Evolutionary conservation across 768 basidiomycete species (phyloP).

Genomic region (Heimioporus sp.): DNA sequence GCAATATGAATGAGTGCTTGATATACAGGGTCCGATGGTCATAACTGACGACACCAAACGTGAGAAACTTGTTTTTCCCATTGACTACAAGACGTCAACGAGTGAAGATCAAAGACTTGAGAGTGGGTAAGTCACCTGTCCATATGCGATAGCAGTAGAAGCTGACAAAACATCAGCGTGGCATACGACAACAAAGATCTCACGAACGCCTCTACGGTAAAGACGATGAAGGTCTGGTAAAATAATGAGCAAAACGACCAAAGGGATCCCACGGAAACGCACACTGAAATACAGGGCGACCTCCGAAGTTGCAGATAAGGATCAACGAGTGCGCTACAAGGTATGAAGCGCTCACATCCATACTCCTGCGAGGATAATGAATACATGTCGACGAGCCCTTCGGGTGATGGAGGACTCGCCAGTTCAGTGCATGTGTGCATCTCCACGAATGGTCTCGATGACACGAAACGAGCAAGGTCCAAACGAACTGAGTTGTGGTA

Average conservation of each 20-base stretch:
- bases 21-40: not conserved
- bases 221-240: not conserved
- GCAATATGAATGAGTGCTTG: not conserved
- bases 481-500: not conserved
- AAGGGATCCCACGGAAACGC: not conserved
- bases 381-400: not conserved
- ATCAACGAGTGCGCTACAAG: not conserved
- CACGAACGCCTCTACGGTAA: slow-evolving; percentile 10
- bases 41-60: slow-evolving; percentile 7
- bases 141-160: slow-evolving; percentile 15
- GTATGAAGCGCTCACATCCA: not conserved
- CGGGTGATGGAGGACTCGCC: not conserved
- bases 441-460: not conserved
- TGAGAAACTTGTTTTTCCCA: slow-evolving; percentile 12
- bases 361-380: not conserved
- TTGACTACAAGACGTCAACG: slow-evolving; percentile 6
- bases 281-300: not conserved
- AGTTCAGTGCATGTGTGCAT: not conserved
- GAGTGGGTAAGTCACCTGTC: slow-evolving; percentile 6
- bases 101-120: not conserved
- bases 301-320: not conserved
- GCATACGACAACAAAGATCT: too few species aligned
- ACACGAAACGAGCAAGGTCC: slow-evolving; percentile 1
- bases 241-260: not conserved
- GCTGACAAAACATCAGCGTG: not conserved